Evolutionary conservation across 208 protist genomes (phyloP).

Genomic region (Vickermania spadyakhi): DNA sequence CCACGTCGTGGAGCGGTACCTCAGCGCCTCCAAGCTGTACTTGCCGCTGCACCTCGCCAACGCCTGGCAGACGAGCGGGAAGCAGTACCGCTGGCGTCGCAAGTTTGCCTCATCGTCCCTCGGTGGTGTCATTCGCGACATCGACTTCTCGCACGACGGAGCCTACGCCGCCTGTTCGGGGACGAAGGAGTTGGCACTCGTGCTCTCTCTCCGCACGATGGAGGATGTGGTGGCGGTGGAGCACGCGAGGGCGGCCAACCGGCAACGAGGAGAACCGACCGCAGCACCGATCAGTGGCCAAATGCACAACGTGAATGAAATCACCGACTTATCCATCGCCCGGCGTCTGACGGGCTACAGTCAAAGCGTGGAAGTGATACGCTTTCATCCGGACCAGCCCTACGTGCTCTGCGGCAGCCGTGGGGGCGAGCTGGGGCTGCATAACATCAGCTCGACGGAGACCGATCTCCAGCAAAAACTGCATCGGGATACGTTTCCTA

Average conservation of each 20-base stretch:
- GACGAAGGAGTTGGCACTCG: conserved; percentile 47
- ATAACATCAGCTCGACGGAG: conserved; percentile 40
- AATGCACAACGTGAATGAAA: conserved; percentile 66
- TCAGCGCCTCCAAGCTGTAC: conserved; percentile 67
- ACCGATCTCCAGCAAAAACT: conserved; percentile 42
- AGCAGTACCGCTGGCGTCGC: conserved; percentile 47
- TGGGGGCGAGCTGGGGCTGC: conserved; percentile 60
- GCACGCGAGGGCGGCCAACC: conserved; percentile 52
- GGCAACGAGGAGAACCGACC: conserved; percentile 13
- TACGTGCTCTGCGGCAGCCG: conserved; percentile 51
- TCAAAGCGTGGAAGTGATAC: conserved; percentile 61
- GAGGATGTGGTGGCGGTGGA: conserved; percentile 57
- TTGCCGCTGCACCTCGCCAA: conserved; percentile 45
- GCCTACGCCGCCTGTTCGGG: conserved; percentile 52
- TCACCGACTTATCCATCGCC: conserved; percentile 66
- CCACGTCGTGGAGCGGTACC: conserved; percentile 68
- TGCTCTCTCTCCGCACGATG: conserved; percentile 65
- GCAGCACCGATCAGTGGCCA: not conserved
- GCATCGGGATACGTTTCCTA: conserved; percentile 42
- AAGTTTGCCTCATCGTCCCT: conserved; percentile 62
- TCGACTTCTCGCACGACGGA: conserved; percentile 63
- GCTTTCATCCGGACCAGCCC: conserved; percentile 62
- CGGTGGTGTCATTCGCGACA: conserved; percentile 47
- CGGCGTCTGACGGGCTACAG: conserved; percentile 60
- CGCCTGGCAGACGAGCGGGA: conserved; percentile 35